Conservation (phyloP, 495 filamentous ascomycete genomes). For the Penicillium crystallinum region DNA sequence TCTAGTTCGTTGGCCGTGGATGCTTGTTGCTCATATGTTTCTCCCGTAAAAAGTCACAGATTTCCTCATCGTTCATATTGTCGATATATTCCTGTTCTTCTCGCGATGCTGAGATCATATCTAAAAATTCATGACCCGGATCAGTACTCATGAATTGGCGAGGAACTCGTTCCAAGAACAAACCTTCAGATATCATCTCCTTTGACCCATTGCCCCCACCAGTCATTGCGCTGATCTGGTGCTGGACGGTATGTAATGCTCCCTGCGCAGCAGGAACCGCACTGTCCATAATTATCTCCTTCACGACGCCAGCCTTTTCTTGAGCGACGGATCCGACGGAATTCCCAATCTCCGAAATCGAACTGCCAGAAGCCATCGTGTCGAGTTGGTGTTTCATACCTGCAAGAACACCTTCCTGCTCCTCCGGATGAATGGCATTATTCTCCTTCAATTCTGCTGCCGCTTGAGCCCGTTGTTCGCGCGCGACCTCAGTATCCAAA, state of each 20-base stretch:
- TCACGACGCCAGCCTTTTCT: neutral
- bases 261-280: slow-evolving; percentile 2
- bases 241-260: neutral
- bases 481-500: neutral
- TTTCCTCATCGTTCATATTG: neutral
- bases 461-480: neutral
- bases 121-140: neutral
- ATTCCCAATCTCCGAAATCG: slow-evolving; percentile 4
- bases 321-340: slow-evolving; percentile 1
- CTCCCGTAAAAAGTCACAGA: slow-evolving; percentile 7
- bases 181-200: neutral
- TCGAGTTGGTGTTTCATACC: slow-evolving; percentile 5
- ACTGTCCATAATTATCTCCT: slow-evolving; percentile 6
- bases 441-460: neutral
- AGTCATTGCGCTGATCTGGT: neutral
- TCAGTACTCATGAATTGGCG: neutral
- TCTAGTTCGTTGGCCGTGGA: neutral
- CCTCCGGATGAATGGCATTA: neutral
- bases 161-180: neutral
- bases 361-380: neutral
- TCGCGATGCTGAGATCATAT: neutral
- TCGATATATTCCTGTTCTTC: slow-evolving; percentile 5
- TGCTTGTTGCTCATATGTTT: slow-evolving; percentile 3
- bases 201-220: neutral
- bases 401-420: neutral